Conservation (phyloP, 495 filamentous ascomycete genomes). For the Pseudoneurospora amorphoporcata region DNA sequence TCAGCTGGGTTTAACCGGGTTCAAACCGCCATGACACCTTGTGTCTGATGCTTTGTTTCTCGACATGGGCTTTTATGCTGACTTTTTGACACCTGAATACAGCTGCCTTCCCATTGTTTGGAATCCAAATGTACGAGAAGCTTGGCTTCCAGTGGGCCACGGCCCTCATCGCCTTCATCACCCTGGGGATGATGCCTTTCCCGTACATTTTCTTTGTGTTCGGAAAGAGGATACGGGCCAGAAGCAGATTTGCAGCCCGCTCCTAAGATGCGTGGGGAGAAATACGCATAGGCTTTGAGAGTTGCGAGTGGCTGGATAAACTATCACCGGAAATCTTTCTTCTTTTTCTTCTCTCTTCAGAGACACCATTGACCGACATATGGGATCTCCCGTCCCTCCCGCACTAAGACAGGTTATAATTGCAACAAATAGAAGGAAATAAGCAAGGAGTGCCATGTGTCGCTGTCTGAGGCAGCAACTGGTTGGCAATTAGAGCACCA, state of each 20-base stretch:
- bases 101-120: slow-evolving; percentile 42
- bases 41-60: slow-evolving; percentile 35
- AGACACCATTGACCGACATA: not conserved
- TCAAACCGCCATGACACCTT: slow-evolving; percentile 26
- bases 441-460: not conserved
- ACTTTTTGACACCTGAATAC: slow-evolving; percentile 11
- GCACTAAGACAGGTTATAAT: not conserved
- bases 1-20: slow-evolving; percentile 38
- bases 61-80: not conserved
- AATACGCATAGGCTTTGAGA: not conserved
- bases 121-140: slow-evolving; percentile 50
- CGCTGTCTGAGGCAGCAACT: not conserved
- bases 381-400: not conserved
- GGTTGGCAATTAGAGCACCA: not conserved
- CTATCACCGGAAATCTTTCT: not conserved
- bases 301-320: not conserved
- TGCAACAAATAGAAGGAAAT: not conserved
- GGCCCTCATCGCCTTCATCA: slow-evolving; percentile 57
- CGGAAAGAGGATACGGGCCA: slow-evolving; percentile 44
- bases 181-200: slow-evolving; percentile 57
- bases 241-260: slow-evolving; percentile 34
- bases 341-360: not conserved
- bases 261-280: slow-evolving; percentile 3
- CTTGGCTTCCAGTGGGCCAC: slow-evolving; percentile 68
- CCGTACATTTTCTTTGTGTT: slow-evolving; percentile 61